These are phyloP conservation scores for Lentinula sp. DNA, from an alignment of 768 basidiomycete species.

Conservation along the genomic window DNA sequence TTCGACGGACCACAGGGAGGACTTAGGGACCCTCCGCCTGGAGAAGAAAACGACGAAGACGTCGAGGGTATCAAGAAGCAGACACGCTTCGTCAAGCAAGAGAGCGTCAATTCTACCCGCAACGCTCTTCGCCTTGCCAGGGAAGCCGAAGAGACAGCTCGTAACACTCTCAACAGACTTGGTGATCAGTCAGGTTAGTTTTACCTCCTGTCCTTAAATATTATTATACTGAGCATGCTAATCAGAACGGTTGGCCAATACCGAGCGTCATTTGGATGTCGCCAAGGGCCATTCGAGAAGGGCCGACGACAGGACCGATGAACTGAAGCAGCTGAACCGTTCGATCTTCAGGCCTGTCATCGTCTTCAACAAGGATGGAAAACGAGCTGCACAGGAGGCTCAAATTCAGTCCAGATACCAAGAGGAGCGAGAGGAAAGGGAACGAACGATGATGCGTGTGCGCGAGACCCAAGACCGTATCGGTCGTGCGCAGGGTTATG, in stretches of 20 bases:
- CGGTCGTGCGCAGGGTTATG: slow-evolving; percentile 65
- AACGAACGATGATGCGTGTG: slow-evolving; percentile 81
- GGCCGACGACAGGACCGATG: slow-evolving; percentile 88
- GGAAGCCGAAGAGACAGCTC: slow-evolving; percentile 95
- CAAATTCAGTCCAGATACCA: slow-evolving; percentile 83
- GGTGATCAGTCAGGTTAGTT: slow-evolving; percentile 88
- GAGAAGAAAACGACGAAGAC: slow-evolving; percentile 80
- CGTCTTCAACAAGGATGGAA: slow-evolving; percentile 88
- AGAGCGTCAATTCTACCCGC: slow-evolving; percentile 80
- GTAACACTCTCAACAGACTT: slow-evolving; percentile 74
- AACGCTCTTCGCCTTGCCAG: slow-evolving; percentile 90
- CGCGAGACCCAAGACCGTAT: slow-evolving; percentile 84
- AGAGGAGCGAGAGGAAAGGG: slow-evolving; percentile 77
- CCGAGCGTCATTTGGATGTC: slow-evolving; percentile 91
- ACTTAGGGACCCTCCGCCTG: slow-evolving; percentile 39
- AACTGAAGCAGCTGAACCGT: slow-evolving; percentile 89
- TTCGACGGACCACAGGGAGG: slow-evolving; percentile 53
- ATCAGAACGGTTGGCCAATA: slow-evolving; percentile 83
- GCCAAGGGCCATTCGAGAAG: slow-evolving; percentile 79
- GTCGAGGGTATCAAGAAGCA: slow-evolving; percentile 94
- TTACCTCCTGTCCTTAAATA: not conserved
- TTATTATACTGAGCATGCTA: not conserved
- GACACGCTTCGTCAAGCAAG: slow-evolving; percentile 85
- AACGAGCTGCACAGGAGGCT: slow-evolving; percentile 81
- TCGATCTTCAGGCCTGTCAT: slow-evolving; percentile 94